Base-by-base conservation (phyloP, 768 basidiomycete genomes). In the Lactarius akahatsu region DNA sequence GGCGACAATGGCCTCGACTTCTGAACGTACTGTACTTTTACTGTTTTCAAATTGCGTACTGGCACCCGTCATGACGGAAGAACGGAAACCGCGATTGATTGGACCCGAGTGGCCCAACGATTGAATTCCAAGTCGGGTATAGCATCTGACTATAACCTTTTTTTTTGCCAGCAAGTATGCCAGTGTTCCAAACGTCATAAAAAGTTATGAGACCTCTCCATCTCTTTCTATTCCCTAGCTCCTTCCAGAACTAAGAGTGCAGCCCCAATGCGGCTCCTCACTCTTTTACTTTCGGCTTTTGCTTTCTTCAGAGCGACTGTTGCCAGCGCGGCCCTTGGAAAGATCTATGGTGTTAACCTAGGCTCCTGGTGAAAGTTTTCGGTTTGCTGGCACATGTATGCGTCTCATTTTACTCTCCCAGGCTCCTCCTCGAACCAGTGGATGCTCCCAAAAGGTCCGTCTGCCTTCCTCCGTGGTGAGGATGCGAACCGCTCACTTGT, bases 361-460 rank as follows among this genome's bases (percentile, higher is more conserved):
- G 87, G 89, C 16, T 85, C 85, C 62, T 89, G 86, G 86, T 84
- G 67, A 70, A 59, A 32, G 59, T 34, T 3, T 10, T 7, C 16
- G 23, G 4, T n/a, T 30, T 30, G 34, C 13, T 38, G 16, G 16
- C 41, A 38, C 43, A 57, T 67, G 68, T 45, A 57, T 30, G 52
- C 57, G 26, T 57, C 57, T 50, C 68, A 50, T 16, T 5, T n/a
- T 32, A 8, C 5, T 20, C 23, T 41, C 65, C 11, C 63, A 91
- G 91, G 91, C 80, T 92, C 59, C 75, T 92, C 0, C 74, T 91
- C 6, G 91, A 92, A 71, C 71, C 89, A n/a, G n/a, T 92, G 91
- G 91, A 92, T 92, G 90, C 79, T 91, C 50, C 90, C 89, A 10
- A 77, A 80, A 74, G 87, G 87, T 87, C 66, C 5, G 15, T 26